These are phyloP conservation scores for Cutaneotrichosporon cutaneum DNA, from an alignment of 1,284 basidiomycete genomes.

Conservation along the genomic window DNA sequence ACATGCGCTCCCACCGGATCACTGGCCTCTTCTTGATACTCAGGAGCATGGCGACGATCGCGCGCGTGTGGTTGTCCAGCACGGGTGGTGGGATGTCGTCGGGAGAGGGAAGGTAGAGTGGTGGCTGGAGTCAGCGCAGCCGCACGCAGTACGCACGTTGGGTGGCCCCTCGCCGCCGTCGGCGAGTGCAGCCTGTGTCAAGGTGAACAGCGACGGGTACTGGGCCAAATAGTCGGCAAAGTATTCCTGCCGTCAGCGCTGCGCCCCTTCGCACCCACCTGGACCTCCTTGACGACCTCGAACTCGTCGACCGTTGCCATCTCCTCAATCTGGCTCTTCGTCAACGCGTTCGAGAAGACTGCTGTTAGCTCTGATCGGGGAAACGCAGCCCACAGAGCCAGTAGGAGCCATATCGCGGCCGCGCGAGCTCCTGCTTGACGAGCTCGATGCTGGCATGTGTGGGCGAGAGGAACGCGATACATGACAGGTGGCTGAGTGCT, in stretches of 20 bases:
- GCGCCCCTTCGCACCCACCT: slow-evolving; percentile 60
- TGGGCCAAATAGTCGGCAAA: slow-evolving; percentile 92
- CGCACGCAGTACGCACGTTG: slow-evolving; percentile 36
- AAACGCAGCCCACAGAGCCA: slow-evolving; percentile 78
- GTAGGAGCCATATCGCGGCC: slow-evolving; percentile 94
- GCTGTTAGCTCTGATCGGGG: slow-evolving; percentile 10
- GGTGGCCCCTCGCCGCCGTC: slow-evolving; percentile 52
- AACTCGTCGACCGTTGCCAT: slow-evolving; percentile 94
- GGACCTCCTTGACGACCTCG: slow-evolving; percentile 93
- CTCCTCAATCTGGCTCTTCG: slow-evolving; percentile 85
- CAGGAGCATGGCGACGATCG: slow-evolving; percentile 81
- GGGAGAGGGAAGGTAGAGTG: slow-evolving; percentile 59
- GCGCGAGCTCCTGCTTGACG: slow-evolving; percentile 76
- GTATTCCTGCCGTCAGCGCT: slow-evolving; percentile 67
- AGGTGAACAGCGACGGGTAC: slow-evolving; percentile 80
- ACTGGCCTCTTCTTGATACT: slow-evolving; percentile 92
- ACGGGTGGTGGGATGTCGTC: slow-evolving; percentile 60
- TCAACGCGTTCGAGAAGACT: slow-evolving; percentile 95
- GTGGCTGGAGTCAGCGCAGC: slow-evolving; percentile 38
- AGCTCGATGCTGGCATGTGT: slow-evolving; percentile 77
- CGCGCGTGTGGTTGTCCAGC: slow-evolving; percentile 74
- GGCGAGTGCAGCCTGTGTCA: slow-evolving; percentile 63
- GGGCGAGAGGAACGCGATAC: slow-evolving; percentile 86
- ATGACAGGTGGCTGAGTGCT: slow-evolving; percentile 92
- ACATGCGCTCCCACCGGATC: slow-evolving; percentile 94